A percentile compares a stretch with the other conserved stretches of the same genome.
Conservation (phyloP, 768 basidiomycete species). For the Collybia mongolica region DNA sequence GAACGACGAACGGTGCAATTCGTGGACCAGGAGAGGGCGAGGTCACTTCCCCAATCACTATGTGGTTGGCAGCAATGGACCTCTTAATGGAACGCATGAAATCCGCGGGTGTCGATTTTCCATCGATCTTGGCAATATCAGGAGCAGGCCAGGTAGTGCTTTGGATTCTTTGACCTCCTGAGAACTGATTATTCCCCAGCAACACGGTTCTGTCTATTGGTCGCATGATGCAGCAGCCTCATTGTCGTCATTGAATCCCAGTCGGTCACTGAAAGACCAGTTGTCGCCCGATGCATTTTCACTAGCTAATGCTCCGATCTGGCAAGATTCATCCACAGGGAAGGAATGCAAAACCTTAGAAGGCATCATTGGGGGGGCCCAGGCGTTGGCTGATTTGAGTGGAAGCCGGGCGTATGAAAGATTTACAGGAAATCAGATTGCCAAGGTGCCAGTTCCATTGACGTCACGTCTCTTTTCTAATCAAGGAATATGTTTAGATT, state of each 20-base stretch:
- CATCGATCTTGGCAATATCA: conserved; percentile 60
- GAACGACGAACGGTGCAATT: conserved; percentile 65
- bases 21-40: conserved; percentile 65
- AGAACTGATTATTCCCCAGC: conserved; percentile 38
- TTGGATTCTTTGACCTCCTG: background rate
- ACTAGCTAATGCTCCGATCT: conserved; percentile 69
- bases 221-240: conserved; percentile 49
- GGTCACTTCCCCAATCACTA: conserved; percentile 76
- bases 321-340: conserved; percentile 89
- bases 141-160: conserved; percentile 73
- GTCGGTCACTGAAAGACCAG: conserved; percentile 53
- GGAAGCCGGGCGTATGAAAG: conserved; percentile 86
- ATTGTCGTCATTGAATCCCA: conserved; percentile 53
- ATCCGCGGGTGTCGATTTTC: conserved; percentile 55
- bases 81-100: conserved; percentile 65
- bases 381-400: conserved; percentile 69
- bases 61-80: conserved; percentile 89
- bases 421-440: conserved; percentile 86
- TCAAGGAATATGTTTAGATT: conserved; percentile 41
- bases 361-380: conserved; percentile 63
- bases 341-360: conserved; percentile 72
- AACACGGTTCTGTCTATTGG: conserved; percentile 91
- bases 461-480: background rate
- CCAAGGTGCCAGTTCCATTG: conserved; percentile 46
- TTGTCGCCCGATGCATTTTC: conserved; percentile 68